These are phyloP conservation scores for Lindgomyces ingoldianus DNA, from an alignment of 495 filamentous ascomycete genomes.

Conservation along the genomic window DNA sequence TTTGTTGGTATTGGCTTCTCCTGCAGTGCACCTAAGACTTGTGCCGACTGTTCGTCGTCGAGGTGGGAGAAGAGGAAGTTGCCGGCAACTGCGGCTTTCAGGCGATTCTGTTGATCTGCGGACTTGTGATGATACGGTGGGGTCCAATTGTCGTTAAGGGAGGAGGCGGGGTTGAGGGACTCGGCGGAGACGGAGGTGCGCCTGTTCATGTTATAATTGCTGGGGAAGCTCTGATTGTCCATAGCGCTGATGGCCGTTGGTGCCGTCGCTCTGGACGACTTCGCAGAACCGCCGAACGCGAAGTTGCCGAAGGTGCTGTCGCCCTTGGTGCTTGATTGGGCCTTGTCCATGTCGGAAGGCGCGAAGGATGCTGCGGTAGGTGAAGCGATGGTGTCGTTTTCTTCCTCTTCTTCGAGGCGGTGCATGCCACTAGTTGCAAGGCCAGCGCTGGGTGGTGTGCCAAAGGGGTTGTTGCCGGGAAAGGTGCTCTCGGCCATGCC, in stretches of 20 bases:
- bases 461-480: constrained; percentile 60
- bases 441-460: constrained; percentile 43
- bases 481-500: constrained; percentile 60
- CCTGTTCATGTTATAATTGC: constrained; percentile 88
- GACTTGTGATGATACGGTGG: constrained; percentile 84
- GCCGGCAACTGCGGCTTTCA: constrained; percentile 76
- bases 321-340: constrained; percentile 13
- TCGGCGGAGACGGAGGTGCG: constrained; percentile 97
- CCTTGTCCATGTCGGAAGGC: constrained; percentile 38
- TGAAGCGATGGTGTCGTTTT: constrained; percentile 59
- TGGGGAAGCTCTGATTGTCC: constrained; percentile 72
- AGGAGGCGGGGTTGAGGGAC: constrained; percentile 84
- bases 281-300: constrained; percentile 30
- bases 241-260: constrained; percentile 28
- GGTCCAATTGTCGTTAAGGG: constrained; percentile 83
- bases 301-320: constrained; percentile 45
- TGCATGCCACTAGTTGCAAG: constrained; percentile 50
- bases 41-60: constrained; percentile 84
- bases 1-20: constrained; percentile 95
- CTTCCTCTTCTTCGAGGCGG: constrained; percentile 63
- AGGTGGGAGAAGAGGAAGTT: constrained; percentile 96
- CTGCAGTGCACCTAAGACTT: constrained; percentile 85
- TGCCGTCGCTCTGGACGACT: constrained; percentile 14
- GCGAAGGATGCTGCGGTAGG: constrained; percentile 61
- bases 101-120: constrained; percentile 71